phyloP scores from a whole-genome alignment of 2,329 filamentous ascomycete genomes.

The Purpureocillium lavendulum region DNA sequence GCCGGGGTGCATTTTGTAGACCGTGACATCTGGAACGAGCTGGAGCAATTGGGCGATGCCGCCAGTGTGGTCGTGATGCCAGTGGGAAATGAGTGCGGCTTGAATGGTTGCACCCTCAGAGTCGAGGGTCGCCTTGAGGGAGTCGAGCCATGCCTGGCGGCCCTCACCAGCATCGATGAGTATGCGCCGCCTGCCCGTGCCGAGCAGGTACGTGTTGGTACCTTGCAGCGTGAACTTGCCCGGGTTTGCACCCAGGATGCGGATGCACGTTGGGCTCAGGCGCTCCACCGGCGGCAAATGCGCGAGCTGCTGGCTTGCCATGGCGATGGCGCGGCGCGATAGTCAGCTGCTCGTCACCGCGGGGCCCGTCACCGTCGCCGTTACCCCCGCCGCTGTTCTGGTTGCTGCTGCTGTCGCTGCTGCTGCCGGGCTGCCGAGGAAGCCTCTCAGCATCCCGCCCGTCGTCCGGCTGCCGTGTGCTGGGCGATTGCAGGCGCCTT shows the following conservation, averaged over 20 bases:
- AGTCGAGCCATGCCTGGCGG: slow-evolving; percentile 60
- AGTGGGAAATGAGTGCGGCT: slow-evolving; percentile 76
- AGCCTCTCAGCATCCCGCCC: no score
- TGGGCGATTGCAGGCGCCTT: no score
- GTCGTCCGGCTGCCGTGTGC: no score
- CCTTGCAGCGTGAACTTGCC: slow-evolving; percentile 70
- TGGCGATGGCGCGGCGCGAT: neutral
- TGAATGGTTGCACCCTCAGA: slow-evolving; percentile 61
- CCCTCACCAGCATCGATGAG: slow-evolving; percentile 91
- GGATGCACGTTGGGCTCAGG: slow-evolving; percentile 68
- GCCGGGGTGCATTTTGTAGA: slow-evolving; percentile 60
- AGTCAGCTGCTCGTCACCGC: neutral
- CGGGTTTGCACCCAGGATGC: slow-evolving; percentile 86
- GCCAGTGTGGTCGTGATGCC: slow-evolving; percentile 80
- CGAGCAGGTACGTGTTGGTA: slow-evolving; percentile 93
- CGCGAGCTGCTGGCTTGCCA: slow-evolving; percentile 30
- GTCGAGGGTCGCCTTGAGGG: slow-evolving; percentile 55
- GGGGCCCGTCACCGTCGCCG: neutral
- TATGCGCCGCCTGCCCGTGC: slow-evolving; percentile 62
- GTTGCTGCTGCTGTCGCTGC: no score
- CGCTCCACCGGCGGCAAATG: slow-evolving; percentile 66
- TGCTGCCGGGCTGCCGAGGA: no score
- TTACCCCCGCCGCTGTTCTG: no score
- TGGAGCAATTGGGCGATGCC: slow-evolving; percentile 63
- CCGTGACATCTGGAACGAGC: slow-evolving; percentile 50